These are phyloP conservation scores for Erodium maritimum DNA, from an alignment of 345 rosid genomes.

Conservation along the genomic window DNA sequence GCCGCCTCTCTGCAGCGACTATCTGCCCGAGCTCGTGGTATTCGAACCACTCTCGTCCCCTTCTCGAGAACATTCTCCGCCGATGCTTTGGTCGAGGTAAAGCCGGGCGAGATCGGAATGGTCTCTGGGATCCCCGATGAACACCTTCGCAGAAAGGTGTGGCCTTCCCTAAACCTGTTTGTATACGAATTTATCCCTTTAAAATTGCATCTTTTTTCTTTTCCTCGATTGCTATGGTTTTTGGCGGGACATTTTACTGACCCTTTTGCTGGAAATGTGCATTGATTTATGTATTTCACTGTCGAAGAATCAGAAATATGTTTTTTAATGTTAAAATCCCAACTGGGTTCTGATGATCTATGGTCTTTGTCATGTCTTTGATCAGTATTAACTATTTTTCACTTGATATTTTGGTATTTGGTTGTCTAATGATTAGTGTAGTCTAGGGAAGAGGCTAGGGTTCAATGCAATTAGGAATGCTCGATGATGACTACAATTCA, in stretches of 20 bases:
- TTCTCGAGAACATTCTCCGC: slow-evolving; percentile 35
- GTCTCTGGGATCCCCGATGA: slow-evolving; percentile 91
- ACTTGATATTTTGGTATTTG: background rate
- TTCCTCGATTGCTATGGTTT: background rate
- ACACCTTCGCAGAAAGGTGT: slow-evolving; percentile 61
- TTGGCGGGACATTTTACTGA: background rate
- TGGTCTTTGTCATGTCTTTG: background rate
- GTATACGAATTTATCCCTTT: background rate
- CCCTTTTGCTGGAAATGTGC: background rate
- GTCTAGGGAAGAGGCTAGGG: background rate
- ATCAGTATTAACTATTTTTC: background rate
- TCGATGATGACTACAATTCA: background rate
- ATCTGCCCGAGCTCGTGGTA: slow-evolving; percentile 19
- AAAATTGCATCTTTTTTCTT: background rate
- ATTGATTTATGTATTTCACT: background rate
- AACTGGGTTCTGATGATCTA: background rate
- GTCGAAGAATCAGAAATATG: background rate
- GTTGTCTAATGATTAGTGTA: background rate
- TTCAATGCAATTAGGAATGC: background rate
- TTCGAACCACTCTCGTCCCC: slow-evolving; percentile 19
- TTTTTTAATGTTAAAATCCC: background rate
- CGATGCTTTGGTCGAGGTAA: slow-evolving; percentile 62
- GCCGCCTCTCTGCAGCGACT: slow-evolving; percentile 44
- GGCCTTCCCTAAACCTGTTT: background rate
- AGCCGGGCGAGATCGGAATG: slow-evolving; percentile 74